Conservation (phyloP, 495 filamentous ascomycete species). For the Tuber magnatum region DNA sequence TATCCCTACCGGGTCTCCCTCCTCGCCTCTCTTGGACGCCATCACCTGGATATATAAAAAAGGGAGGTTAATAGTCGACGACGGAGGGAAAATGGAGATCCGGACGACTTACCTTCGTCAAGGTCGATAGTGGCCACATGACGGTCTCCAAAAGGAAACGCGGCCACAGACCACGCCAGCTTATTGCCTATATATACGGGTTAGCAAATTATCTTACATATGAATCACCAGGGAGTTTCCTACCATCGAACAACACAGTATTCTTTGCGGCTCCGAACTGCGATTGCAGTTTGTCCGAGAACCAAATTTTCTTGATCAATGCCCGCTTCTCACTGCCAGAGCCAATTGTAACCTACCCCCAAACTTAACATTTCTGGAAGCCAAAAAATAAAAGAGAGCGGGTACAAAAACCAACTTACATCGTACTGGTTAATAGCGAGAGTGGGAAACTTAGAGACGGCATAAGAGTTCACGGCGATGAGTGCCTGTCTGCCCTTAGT, state of each 20-base stretch:
- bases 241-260: slow-evolving; percentile 66
- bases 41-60: background rate
- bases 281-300: slow-evolving; percentile 51
- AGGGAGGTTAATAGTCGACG: background rate
- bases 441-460: slow-evolving; percentile 51
- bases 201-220: slow-evolving; percentile 29
- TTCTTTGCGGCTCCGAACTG: slow-evolving; percentile 45
- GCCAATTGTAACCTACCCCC: slow-evolving; percentile 56
- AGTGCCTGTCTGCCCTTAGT: slow-evolving; percentile 52
- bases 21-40: slow-evolving; percentile 9
- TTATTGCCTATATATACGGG: slow-evolving; percentile 42
- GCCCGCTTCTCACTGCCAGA: slow-evolving; percentile 55
- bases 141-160: slow-evolving; percentile 39
- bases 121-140: slow-evolving; percentile 56
- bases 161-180: slow-evolving; percentile 37
- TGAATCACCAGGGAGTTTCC: background rate
- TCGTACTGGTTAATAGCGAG: slow-evolving; percentile 72
- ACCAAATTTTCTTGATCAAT: slow-evolving; percentile 68
- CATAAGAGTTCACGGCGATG: slow-evolving; percentile 67
- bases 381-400: background rate
- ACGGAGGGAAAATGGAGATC: background rate
- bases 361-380: background rate
- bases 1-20: slow-evolving; percentile 41
- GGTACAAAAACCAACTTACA: slow-evolving; percentile 50
- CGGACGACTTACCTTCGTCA: slow-evolving; percentile 44